Base-by-base conservation (phyloP, 352 stramenopile genomes). In the Phytophthora tubulina region DNA sequence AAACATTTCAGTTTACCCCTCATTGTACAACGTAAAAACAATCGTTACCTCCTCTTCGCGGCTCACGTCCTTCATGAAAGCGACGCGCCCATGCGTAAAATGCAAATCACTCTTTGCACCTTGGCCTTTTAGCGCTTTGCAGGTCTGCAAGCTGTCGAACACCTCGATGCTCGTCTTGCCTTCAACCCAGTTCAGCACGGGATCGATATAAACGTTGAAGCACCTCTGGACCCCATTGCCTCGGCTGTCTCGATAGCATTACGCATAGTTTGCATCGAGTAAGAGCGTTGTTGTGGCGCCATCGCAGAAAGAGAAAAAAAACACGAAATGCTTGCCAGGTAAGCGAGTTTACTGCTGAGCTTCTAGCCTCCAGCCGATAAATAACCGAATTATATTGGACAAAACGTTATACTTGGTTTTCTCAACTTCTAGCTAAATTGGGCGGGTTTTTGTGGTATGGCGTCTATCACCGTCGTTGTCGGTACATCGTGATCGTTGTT, bases 11-110 rank as follows among this genome's bases (percentile, higher is more conserved):
- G 21, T 27, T 27, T 27, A 27, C 21, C 21, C 21, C 21, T 27
- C 21, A 27, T 27, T 27, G 21, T n/a, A 39, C 31, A 57, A 41
- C 2, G 41, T 9, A 3, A 63, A 6, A 6, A 38, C 32, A 45
- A 33, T 54, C 36, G 45, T 50, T 71, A 65, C 45, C 46, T 64
- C 46, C 31, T 66, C 49, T 32, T 66, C 55, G 5, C 56, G 30
- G 4, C 64, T 36, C 11, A 61, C 21, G 15, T 72, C 38, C 30
- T 67, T 72, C 55, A 72, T 67, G 17, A 62, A 72, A 0, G 55
- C 57, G 5, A 61, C 50, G 1, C 56, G 14, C 7, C 53, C 54
- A 31, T 52, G 64, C 1, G 31, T 38, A 32, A 64, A 65, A 33
- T 38, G 31, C 6, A 71, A 15, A 33, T 50, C 50, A 11, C 39